Percentiles rank a stretch among this genome's conserved stretches.
Evolutionary conservation across 768 basidiomycete species (phyloP).

Genomic region (Fistulinella prunicolor): DNA sequence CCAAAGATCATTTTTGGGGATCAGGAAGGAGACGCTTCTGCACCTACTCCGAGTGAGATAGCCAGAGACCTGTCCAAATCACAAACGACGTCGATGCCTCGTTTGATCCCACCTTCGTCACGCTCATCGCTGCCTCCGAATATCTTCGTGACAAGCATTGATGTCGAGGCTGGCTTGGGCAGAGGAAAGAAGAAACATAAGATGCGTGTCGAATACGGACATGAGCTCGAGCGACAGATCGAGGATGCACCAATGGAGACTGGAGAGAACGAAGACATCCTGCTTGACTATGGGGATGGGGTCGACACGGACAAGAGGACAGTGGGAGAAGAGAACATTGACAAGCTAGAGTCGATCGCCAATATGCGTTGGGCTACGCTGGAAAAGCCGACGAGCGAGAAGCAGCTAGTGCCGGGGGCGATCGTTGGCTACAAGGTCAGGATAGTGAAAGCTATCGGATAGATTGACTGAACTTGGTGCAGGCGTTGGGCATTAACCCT

Average conservation of each 20-base stretch:
- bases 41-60: not conserved
- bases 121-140: constrained; percentile 54
- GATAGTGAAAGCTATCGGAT: not conserved
- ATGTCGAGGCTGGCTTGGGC: constrained; percentile 52
- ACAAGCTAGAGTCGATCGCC: constrained; percentile 10
- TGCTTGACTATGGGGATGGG: constrained; percentile 13
- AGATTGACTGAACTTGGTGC: not conserved
- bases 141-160: constrained; percentile 68
- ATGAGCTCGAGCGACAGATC: not conserved
- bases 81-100: constrained; percentile 18
- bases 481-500: constrained; percentile 62
- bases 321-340: not conserved
- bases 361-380: constrained; percentile 21
- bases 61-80: too few relatives aligned
- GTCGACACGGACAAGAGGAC: not conserved
- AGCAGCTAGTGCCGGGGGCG: constrained; percentile 29
- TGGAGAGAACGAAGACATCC: not conserved
- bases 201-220: constrained; percentile 35
- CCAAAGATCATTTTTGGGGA: constrained; percentile 55
- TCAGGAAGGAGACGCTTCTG: constrained; percentile 11
- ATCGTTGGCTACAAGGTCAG: constrained; percentile 53
- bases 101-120: constrained; percentile 63
- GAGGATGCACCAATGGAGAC: too few relatives aligned
- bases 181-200: constrained; percentile 37
- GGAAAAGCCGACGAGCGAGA: constrained; percentile 19